A percentile compares a stretch with the other conserved stretches of the same genome.
Conservation (phyloP, 192 early-diverging fungal genomes). For the Coemansia sp. region DNA sequence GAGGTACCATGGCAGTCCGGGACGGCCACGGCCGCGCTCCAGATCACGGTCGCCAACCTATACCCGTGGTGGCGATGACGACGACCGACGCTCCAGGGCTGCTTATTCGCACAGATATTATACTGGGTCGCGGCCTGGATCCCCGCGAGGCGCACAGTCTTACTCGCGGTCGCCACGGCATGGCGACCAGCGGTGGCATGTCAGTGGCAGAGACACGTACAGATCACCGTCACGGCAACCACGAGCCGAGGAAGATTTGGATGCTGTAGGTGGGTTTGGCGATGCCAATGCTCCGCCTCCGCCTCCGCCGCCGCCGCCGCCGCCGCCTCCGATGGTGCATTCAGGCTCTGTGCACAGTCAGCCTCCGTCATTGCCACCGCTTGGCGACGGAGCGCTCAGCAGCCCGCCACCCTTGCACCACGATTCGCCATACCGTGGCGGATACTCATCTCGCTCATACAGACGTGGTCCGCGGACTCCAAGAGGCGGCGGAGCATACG, state of each 20-base stretch:
- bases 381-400: conserved; percentile 6
- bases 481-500: conserved; percentile 21
- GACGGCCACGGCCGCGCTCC: conserved; percentile 4
- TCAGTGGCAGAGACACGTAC: background rate
- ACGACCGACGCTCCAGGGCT: conserved; percentile 9
- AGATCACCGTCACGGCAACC: conserved; percentile 7
- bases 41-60: conserved; percentile 29
- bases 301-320: conserved; percentile 21
- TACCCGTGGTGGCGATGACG: conserved; percentile 4
- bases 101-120: conserved; percentile 20
- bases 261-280: background rate
- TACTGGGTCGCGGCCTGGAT: conserved; percentile 11
- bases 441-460: conserved; percentile 23
- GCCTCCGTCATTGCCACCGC: background rate
- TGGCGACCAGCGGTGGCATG: conserved; percentile 20
- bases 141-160: conserved; percentile 7
- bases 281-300: background rate
- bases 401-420: conserved; percentile 15
- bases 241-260: background rate
- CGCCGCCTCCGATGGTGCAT: conserved; percentile 23
- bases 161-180: conserved; percentile 35
- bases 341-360: conserved; percentile 11
- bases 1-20: conserved; percentile 22
- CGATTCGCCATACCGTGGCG: conserved; percentile 26
- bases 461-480: conserved; percentile 29